phyloP scores from a whole-genome alignment of 306 rosid species.

The Dalbergia cochinchinensis region DNA sequence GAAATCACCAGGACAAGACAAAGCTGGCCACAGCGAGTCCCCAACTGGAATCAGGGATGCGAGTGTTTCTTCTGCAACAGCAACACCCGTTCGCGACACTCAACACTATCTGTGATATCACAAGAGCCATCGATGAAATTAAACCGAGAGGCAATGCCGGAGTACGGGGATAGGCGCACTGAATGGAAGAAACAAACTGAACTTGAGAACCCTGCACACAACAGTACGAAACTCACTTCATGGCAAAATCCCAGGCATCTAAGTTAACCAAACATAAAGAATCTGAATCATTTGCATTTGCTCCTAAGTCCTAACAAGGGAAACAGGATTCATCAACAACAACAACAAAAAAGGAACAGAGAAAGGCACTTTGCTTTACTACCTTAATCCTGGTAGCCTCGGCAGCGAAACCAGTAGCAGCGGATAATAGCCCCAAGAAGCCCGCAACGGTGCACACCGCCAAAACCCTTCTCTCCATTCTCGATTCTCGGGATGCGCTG shows the following conservation, averaged over 20 bases:
- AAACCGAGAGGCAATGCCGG: slow-evolving; percentile 93
- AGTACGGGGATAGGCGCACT: slow-evolving; percentile 78
- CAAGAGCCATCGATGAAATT: slow-evolving; percentile 71
- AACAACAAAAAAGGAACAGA: not conserved
- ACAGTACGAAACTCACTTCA: no score
- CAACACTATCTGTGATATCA: slow-evolving; percentile 68
- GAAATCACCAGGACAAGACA: slow-evolving; percentile 76
- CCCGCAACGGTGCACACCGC: slow-evolving; percentile 54
- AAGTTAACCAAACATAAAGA: no score
- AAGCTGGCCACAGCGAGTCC: slow-evolving; percentile 69
- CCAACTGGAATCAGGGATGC: slow-evolving; percentile 65
- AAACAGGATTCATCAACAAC: no score
- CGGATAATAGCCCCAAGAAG: slow-evolving; percentile 74
- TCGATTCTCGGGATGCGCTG: not conserved
- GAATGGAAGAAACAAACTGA: slow-evolving; percentile 33
- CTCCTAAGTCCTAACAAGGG: not conserved
- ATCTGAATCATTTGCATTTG: not conserved
- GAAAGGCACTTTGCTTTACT: no score
- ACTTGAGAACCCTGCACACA: slow-evolving; percentile 83
- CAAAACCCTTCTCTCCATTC: slow-evolving; percentile 54
- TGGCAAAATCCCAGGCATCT: no score
- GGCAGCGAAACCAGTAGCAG: slow-evolving; percentile 80
- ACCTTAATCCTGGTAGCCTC: slow-evolving; percentile 91
- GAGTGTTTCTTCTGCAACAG: slow-evolving; percentile 72
- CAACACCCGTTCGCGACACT: slow-evolving; percentile 78